phyloP scores from a whole-genome alignment of 1,139 yeast species.

The Lodderomyces elongisporus region DNA sequence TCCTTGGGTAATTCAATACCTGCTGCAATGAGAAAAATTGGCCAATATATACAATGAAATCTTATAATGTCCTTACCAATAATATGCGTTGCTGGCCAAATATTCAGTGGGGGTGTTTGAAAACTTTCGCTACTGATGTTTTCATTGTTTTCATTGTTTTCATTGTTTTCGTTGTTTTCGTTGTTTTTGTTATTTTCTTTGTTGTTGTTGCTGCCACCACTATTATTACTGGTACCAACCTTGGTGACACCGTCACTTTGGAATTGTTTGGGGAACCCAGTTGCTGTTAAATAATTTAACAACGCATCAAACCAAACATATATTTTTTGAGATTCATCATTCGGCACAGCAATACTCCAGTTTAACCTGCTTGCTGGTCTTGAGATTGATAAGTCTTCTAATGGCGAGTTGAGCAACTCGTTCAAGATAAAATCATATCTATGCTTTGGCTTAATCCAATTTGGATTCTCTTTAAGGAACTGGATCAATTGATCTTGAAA shows the following conservation, averaged over 20 bases:
- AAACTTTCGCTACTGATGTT: conserved; percentile 1
- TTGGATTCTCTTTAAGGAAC: conserved; percentile 42
- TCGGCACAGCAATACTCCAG: conserved; percentile 93
- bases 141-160: not conserved
- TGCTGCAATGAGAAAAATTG: conserved; percentile 84
- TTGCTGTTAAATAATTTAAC: conserved; percentile 73
- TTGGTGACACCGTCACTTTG: too few relatives aligned
- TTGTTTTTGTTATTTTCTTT: too few relatives aligned
- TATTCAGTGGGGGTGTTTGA: conserved; percentile 13
- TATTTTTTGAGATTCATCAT: conserved; percentile 69
- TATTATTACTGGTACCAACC: not conserved
- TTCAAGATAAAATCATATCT: conserved; percentile 52
- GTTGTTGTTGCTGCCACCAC: too few relatives aligned
- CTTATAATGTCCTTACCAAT: conserved; percentile 88
- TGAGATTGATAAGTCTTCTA: conserved; percentile 76
- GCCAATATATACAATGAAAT: conserved; percentile 95
- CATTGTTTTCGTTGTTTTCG: too few relatives aligned
- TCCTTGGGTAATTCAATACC: conserved; percentile 63
- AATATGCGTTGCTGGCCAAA: conserved; percentile 71
- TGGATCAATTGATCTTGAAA: conserved; percentile 54
- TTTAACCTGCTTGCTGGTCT: conserved; percentile 70
- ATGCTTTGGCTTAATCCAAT: conserved; percentile 60
- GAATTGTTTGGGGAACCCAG: conserved; percentile 50
- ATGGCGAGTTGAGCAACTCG: conserved; percentile 46
- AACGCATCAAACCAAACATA: conserved; percentile 98